A percentile compares a stretch with the other conserved stretches of the same genome.
Conservation (phyloP, 371 early-diverging fungal species). For the Dinochytrium kinnereticum region DNA sequence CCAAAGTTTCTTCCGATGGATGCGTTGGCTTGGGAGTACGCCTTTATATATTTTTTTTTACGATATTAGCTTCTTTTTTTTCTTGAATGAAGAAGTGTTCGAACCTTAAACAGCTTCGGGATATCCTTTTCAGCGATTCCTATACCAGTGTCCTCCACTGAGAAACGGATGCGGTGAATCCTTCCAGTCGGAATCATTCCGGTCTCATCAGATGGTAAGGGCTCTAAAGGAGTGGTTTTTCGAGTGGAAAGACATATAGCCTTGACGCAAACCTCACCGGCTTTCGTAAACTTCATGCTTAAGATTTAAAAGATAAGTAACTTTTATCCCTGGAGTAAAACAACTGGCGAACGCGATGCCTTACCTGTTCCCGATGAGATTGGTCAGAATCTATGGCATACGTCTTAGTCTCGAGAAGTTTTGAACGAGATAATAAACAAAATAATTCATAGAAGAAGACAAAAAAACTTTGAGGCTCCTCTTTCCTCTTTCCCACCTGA, state of each 20-base stretch:
- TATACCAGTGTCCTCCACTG: slow-evolving; percentile 39
- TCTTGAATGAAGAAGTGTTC: slow-evolving; percentile 1
- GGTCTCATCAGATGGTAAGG: not conserved
- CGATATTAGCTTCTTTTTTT: no score
- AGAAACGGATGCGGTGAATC: slow-evolving; percentile 22
- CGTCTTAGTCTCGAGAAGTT: no score
- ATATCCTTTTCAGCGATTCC: slow-evolving; percentile 23
- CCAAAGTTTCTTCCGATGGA: slow-evolving; percentile 26
- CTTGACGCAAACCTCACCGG: not conserved
- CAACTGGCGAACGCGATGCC: not conserved
- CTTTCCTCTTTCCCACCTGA: slow-evolving; percentile 14
- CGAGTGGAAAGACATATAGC: not conserved
- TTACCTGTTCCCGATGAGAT: slow-evolving; percentile 17
- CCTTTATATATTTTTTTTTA: not conserved
- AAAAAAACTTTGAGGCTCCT: no score
- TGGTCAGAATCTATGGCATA: slow-evolving; percentile 13
- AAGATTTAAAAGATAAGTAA: not conserved
- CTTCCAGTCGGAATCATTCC: not conserved
- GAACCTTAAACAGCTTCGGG: slow-evolving; percentile 32
- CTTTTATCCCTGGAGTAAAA: not conserved
- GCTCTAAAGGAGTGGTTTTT: not conserved
- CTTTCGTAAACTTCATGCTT: slow-evolving; percentile 9
- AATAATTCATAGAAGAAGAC: no score
- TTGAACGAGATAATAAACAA: no score
- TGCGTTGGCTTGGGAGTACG: slow-evolving; percentile 27